A percentile compares a stretch with the other conserved stretches of the same genome.
Conservation (phyloP, 2,329 filamentous ascomycete species). For the Metarhizium rileyi region DNA sequence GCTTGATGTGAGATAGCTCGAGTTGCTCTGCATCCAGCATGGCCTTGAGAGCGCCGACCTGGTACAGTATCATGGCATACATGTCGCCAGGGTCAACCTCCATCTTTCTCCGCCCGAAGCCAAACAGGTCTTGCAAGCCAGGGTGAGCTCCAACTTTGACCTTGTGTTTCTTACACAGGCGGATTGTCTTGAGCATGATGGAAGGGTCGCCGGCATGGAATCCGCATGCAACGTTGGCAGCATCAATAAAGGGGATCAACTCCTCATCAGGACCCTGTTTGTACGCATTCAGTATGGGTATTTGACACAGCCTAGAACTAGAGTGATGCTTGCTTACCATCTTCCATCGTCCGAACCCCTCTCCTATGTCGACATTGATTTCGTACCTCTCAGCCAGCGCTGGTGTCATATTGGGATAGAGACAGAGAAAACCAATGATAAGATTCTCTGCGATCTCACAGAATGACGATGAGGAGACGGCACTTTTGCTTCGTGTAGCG, state of each 20-base stretch:
- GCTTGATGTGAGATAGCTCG: conserved; percentile 46
- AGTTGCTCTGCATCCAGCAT: conserved; percentile 48
- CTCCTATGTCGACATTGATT: conserved; percentile 44
- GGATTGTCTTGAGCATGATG: conserved; percentile 54
- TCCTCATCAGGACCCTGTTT: conserved; percentile 46
- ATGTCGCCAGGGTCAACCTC: conserved; percentile 46
- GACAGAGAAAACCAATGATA: no score
- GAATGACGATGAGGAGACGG: no score
- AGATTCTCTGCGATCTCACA: no score
- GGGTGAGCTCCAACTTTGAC: conserved; percentile 54
- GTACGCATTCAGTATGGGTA: background rate
- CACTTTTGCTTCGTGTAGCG: no score
- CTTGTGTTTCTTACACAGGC: conserved; percentile 44
- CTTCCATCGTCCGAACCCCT: conserved; percentile 37
- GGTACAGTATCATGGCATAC: conserved; percentile 49
- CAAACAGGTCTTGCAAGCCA: conserved; percentile 53
- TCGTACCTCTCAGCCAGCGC: background rate
- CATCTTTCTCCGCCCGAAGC: conserved; percentile 55
- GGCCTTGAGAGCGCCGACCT: conserved; percentile 51
- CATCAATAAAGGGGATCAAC: conserved; percentile 50
- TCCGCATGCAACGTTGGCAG: conserved; percentile 53
- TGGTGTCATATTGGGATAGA: background rate
- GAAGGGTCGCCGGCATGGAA: conserved; percentile 51
- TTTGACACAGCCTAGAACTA: no score
- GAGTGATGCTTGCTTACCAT: conserved; percentile 24